These are phyloP conservation scores for Crithidia bombi DNA, from an alignment of 208 protist species.

Conservation along the genomic window DNA sequence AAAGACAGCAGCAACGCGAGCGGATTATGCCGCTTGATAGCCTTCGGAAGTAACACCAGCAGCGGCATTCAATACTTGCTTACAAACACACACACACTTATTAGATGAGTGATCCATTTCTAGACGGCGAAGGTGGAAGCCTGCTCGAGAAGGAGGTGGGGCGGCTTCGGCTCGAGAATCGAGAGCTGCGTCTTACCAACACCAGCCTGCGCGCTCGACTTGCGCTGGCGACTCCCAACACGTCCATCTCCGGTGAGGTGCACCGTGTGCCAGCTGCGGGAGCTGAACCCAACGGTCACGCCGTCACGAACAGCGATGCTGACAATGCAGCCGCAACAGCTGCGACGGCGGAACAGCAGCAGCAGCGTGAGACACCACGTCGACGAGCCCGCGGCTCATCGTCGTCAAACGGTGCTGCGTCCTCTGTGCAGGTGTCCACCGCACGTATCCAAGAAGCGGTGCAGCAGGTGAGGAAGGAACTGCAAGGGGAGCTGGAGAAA, in stretches of 20 bases:
- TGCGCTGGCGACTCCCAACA: conserved; percentile 9
- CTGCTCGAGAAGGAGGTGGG: conserved; percentile 44
- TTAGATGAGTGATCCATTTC: conserved; percentile 40
- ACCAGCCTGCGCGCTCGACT: conserved; percentile 46
- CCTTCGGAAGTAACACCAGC: too few species aligned
- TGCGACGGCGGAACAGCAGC: conserved; percentile 11
- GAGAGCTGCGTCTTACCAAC: conserved; percentile 59
- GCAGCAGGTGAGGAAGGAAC: conserved; percentile 34
- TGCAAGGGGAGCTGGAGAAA: conserved; percentile 27
- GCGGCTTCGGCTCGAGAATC: conserved; percentile 64
- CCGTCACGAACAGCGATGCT: not conserved
- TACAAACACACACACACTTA: not conserved
- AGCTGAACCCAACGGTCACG: not conserved
- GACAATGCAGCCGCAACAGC: not conserved
- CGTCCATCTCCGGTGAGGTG: conserved; percentile 1
- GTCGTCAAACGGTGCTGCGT: not conserved
- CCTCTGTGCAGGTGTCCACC: conserved; percentile 14
- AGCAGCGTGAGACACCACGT: not conserved
- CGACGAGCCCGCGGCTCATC: not conserved
- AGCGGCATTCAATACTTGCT: not conserved
- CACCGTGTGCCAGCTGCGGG: not conserved
- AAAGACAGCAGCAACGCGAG: too few species aligned
- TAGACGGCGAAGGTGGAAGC: not conserved
- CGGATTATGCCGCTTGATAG: too few species aligned
- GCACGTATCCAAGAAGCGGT: conserved; percentile 27